Conservation (phyloP, 768 basidiomycete genomes). For the Kwoniella pini region DNA sequence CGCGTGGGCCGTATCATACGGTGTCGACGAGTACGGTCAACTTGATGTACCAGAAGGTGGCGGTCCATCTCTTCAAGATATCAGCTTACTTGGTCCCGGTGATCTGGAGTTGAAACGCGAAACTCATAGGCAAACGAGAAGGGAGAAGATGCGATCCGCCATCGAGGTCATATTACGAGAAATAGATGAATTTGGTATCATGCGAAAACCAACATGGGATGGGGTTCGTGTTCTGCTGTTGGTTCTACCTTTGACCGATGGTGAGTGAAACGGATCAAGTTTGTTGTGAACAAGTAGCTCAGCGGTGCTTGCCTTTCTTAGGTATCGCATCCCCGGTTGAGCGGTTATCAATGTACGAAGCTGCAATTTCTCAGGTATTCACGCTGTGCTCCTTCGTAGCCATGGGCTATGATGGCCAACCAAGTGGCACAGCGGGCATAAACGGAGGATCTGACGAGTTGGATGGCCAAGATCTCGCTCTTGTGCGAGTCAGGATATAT, state of each 20-base stretch:
- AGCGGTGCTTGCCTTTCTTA: slow-evolving; percentile 23
- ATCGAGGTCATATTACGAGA: slow-evolving; percentile 73
- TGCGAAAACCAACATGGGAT: slow-evolving; percentile 82
- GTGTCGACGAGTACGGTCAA: slow-evolving; percentile 74
- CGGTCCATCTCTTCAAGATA: slow-evolving; percentile 17
- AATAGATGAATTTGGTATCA: slow-evolving; percentile 74
- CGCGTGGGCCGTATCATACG: slow-evolving; percentile 87
- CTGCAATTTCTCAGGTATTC: slow-evolving; percentile 77
- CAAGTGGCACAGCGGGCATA: slow-evolving; percentile 49
- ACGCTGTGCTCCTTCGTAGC: slow-evolving; percentile 67
- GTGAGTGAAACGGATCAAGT: slow-evolving; percentile 58
- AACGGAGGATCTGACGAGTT: slow-evolving; percentile 57
- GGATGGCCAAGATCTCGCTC: slow-evolving; percentile 62
- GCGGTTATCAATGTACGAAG: slow-evolving; percentile 70
- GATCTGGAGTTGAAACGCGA: slow-evolving; percentile 59
- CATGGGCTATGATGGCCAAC: slow-evolving; percentile 52
- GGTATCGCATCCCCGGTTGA: slow-evolving; percentile 60
- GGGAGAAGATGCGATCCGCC: slow-evolving; percentile 63
- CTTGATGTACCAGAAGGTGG: slow-evolving; percentile 56
- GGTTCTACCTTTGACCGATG: slow-evolving; percentile 78
- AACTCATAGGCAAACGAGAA: slow-evolving; percentile 28
- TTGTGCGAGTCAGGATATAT: slow-evolving; percentile 74
- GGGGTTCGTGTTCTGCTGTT: slow-evolving; percentile 78
- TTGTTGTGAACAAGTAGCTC: background rate
- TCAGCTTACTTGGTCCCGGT: slow-evolving; percentile 23